A percentile compares a stretch with the other conserved stretches of the same genome.
phyloP scores from a whole-genome alignment of 2,329 filamentous ascomycete genomes.

The Neofusicoccum kwambonambiense region DNA sequence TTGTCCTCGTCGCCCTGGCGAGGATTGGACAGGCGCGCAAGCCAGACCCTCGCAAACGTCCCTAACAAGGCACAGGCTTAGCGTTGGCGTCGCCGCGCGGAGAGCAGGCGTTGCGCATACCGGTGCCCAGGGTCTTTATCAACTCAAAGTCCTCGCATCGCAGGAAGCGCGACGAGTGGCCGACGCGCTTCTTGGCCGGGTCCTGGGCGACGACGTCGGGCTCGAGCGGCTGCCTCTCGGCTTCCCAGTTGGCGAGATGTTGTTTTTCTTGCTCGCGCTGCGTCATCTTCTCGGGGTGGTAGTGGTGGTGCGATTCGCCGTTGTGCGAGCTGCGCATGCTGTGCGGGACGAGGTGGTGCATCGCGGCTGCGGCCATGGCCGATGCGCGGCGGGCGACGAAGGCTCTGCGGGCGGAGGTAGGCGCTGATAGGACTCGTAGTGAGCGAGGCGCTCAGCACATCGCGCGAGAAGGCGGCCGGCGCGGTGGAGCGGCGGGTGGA shows the following conservation, averaged over 20 bases:
- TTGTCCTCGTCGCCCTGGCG: conserved; percentile 56
- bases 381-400: conserved; percentile 4
- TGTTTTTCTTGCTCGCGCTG: conserved; percentile 49
- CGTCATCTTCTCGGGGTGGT: conserved; percentile 32
- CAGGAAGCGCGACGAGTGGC: conserved; percentile 47
- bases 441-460: conserved; percentile 11
- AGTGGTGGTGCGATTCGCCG: conserved; percentile 28
- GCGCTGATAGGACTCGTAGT: not conserved
- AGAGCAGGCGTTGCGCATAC: conserved; percentile 40
- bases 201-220: conserved; percentile 44
- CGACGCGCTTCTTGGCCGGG: conserved; percentile 45
- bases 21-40: conserved; percentile 63
- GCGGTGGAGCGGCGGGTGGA: conserved; percentile 20
- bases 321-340: conserved; percentile 28
- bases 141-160: conserved; percentile 65
- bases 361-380: conserved; percentile 33
- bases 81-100: not conserved
- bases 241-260: conserved; percentile 47
- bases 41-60: conserved; percentile 79
- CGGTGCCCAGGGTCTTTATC: conserved; percentile 74
- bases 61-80: conserved; percentile 45
- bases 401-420: conserved; percentile 11
- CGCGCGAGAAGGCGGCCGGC: not conserved
- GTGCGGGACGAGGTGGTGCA: conserved; percentile 33
- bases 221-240: conserved; percentile 43